Conservation (phyloP, 768 basidiomycete species). For the Boletus fagicola region DNA sequence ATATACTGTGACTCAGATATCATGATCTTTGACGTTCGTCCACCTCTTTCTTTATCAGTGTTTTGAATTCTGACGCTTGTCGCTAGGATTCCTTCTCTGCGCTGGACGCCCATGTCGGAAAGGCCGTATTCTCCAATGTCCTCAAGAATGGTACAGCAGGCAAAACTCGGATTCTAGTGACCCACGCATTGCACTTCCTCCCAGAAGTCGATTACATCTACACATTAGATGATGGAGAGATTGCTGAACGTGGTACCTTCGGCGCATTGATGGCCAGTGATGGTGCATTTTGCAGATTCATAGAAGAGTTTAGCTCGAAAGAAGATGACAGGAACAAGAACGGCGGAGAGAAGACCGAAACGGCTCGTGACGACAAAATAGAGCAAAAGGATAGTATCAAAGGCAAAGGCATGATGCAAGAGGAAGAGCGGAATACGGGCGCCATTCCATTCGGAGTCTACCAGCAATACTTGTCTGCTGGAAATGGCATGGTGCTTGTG, state of each 20-base stretch:
- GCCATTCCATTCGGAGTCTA: constrained; percentile 40
- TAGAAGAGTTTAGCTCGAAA: constrained; percentile 73
- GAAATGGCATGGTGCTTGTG: constrained; percentile 59
- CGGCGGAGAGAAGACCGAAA: constrained; percentile 32
- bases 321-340: constrained; percentile 46
- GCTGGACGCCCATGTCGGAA: constrained; percentile 90
- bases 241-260: constrained; percentile 82
- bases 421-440: constrained; percentile 80
- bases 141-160: constrained; percentile 58
- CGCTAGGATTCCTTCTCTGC: constrained; percentile 79
- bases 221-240: constrained; percentile 69
- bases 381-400: constrained; percentile 34
- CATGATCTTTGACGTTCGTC: too few species aligned
- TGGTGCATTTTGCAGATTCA: constrained; percentile 70
- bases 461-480: constrained; percentile 61
- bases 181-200: constrained; percentile 88
- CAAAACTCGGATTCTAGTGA: constrained; percentile 87
- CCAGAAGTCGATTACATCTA: constrained; percentile 86
- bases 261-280: constrained; percentile 60
- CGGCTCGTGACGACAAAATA: constrained; percentile 36
- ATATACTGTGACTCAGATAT: too few species aligned
- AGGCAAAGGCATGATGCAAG: constrained; percentile 69
- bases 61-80: background rate
- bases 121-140: constrained; percentile 81
- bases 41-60: too few species aligned